These are phyloP conservation scores for Penicillium brevicompactum DNA, from an alignment of 2,329 filamentous ascomycete species.

Conservation along the genomic window DNA sequence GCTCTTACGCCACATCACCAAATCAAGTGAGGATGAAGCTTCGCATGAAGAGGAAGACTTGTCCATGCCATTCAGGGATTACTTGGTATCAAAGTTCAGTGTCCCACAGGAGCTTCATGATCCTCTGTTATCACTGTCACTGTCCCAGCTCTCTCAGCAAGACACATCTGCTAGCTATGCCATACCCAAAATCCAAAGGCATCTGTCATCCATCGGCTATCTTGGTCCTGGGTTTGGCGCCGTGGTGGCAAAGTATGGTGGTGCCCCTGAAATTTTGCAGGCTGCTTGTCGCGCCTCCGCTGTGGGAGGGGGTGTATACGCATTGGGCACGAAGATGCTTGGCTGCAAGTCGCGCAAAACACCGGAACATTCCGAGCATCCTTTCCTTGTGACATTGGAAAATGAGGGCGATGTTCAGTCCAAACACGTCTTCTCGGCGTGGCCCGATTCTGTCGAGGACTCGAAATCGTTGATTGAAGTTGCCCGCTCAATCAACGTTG, in stretches of 20 bases:
- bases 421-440: conserved; percentile 40
- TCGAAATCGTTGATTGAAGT: conserved; percentile 40
- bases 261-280: conserved; percentile 84
- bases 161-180: conserved; percentile 67
- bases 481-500: conserved; percentile 67
- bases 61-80: conserved; percentile 55
- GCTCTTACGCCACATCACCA: conserved; percentile 84
- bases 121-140: conserved; percentile 68
- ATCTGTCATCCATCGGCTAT: conserved; percentile 81
- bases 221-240: conserved; percentile 89
- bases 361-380: conserved; percentile 15
- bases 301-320: conserved; percentile 88
- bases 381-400: conserved; percentile 35
- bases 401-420: conserved; percentile 41
- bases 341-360: conserved; percentile 17
- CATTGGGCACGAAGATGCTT: conserved; percentile 72
- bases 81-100: conserved; percentile 58
- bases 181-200: conserved; percentile 71
- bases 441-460: conserved; percentile 38
- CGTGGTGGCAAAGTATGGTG: conserved; percentile 91
- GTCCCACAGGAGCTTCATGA: conserved; percentile 69
- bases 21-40: conserved; percentile 55
- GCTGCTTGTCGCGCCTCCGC: conserved; percentile 87
- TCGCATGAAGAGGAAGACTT: conserved; percentile 56
- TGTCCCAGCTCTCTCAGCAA: conserved; percentile 64